A percentile compares a stretch with the other conserved stretches of the same genome.
phyloP scores from a whole-genome alignment of 441 rosid genomes.

The Euphorbia corollata region DNA sequence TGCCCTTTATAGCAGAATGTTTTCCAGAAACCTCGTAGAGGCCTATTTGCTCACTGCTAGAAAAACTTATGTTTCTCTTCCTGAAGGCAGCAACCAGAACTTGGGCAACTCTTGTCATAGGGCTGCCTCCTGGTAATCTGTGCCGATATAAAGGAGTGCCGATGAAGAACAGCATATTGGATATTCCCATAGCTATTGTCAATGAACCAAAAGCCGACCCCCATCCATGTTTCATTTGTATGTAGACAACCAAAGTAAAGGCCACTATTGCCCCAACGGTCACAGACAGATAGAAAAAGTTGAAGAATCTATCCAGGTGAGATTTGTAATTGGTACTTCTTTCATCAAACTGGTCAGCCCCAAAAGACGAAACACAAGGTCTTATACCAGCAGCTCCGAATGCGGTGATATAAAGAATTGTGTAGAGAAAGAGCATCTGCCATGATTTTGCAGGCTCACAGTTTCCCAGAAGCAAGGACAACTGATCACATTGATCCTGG shows the following conservation, averaged over 20 bases:
- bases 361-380: constrained; percentile 91
- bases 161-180: constrained; percentile 63
- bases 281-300: constrained; percentile 82
- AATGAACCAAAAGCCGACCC: constrained; percentile 81
- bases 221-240: constrained; percentile 79
- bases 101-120: constrained; percentile 81
- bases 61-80: constrained; percentile 52
- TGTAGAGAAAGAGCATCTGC: constrained; percentile 72
- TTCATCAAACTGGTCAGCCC: constrained; percentile 97
- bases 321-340: constrained; percentile 60
- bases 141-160: constrained; percentile 90
- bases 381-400: constrained; percentile 93
- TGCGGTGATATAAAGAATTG: constrained; percentile 70
- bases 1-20: constrained; percentile 72
- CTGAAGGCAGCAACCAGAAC: constrained; percentile 71
- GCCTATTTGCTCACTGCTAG: constrained; percentile 65
- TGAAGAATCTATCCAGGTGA: constrained; percentile 84
- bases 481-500: constrained; percentile 55
- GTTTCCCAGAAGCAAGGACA: constrained; percentile 60
- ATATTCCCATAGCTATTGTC: constrained; percentile 82
- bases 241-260: constrained; percentile 79
- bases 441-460: constrained; percentile 74
- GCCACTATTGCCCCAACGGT: constrained; percentile 81
- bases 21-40: constrained; percentile 73
- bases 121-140: constrained; percentile 95